Evolutionary conservation across 352 stramenopile species (phyloP).

Genomic region (Phytopythium delawarense): DNA sequence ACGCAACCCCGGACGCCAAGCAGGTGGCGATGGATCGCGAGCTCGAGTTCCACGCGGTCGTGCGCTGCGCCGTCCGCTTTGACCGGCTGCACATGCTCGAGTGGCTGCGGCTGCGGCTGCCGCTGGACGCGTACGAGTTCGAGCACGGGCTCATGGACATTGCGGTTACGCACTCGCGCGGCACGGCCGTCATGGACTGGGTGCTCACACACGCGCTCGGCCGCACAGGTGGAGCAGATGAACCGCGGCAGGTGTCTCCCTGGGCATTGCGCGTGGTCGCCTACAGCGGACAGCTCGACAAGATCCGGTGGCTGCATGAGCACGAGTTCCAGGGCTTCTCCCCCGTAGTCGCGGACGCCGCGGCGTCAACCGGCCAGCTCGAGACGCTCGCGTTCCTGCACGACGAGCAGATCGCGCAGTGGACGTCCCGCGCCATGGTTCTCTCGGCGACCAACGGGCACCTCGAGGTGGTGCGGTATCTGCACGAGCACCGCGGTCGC

Average conservation of each 20-base stretch:
- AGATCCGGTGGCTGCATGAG: conserved; percentile 26
- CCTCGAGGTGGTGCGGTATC: conserved; percentile 38
- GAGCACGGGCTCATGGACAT: conserved; percentile 27
- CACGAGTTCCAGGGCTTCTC: conserved; percentile 22
- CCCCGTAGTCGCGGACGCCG: conserved; percentile 17
- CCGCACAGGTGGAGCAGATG: neutral
- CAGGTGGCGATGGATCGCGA: conserved; percentile 9
- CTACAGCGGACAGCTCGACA: conserved; percentile 20
- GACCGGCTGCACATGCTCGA: conserved; percentile 17
- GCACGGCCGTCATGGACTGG: conserved; percentile 22
- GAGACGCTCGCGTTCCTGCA: conserved; percentile 40
- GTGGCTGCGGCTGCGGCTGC: conserved; percentile 19
- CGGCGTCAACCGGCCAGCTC: conserved; percentile 28
- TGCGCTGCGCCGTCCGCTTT: conserved; percentile 27
- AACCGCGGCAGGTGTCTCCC: conserved; percentile 12
- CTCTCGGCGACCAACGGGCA: conserved; percentile 51
- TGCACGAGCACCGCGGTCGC: conserved; percentile 25
- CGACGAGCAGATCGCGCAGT: conserved; percentile 30
- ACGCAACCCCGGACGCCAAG: conserved; percentile 9
- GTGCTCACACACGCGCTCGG: conserved; percentile 9
- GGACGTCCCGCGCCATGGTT: conserved; percentile 34
- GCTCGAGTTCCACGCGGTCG: conserved; percentile 21
- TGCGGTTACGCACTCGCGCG: conserved; percentile 19
- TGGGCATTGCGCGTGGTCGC: conserved; percentile 24
- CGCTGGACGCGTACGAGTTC: conserved; percentile 17